These are phyloP conservation scores for Trichoderma endophyticum DNA, from an alignment of 2,329 filamentous ascomycete genomes.

Conservation along the genomic window DNA sequence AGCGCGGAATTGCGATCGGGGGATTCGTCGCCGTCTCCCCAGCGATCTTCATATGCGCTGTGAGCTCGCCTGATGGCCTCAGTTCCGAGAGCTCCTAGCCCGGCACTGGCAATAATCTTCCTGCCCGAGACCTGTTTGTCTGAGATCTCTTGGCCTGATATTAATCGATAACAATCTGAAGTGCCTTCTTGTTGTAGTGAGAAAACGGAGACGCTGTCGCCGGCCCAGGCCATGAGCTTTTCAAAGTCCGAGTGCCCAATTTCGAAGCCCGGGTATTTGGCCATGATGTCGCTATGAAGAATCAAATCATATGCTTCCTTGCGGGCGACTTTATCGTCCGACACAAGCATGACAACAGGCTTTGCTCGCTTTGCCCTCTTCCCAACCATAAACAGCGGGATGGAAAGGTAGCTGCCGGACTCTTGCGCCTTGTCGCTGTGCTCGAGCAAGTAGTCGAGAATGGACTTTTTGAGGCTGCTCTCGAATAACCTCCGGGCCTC, in stretches of 20 bases:
- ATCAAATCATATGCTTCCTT: not conserved
- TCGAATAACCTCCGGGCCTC: not conserved
- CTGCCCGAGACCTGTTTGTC: slow-evolving; percentile 37
- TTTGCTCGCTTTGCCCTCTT: not conserved
- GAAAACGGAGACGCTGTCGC: not conserved
- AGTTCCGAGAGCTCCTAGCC: slow-evolving; percentile 60
- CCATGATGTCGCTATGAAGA: not conserved
- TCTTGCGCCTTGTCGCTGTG: not conserved
- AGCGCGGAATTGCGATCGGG: slow-evolving; percentile 47
- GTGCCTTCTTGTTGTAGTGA: not conserved
- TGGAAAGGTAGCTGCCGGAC: not conserved
- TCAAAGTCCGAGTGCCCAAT: not conserved
- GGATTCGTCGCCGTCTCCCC: slow-evolving; percentile 38
- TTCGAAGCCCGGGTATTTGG: not conserved
- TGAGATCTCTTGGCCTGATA: not conserved
- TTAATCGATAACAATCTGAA: not conserved
- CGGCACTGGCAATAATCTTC: slow-evolving; percentile 59
- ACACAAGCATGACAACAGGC: not conserved
- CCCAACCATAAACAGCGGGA: not conserved
- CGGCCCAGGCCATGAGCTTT: not conserved
- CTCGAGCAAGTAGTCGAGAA: not conserved
- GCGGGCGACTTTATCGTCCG: not conserved
- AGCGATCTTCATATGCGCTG: slow-evolving; percentile 57
- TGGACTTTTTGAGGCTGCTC: not conserved
- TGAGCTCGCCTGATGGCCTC: slow-evolving; percentile 58